phyloP scores from a whole-genome alignment of 352 stramenopile species.

The Globisporangium irregulare region DNA sequence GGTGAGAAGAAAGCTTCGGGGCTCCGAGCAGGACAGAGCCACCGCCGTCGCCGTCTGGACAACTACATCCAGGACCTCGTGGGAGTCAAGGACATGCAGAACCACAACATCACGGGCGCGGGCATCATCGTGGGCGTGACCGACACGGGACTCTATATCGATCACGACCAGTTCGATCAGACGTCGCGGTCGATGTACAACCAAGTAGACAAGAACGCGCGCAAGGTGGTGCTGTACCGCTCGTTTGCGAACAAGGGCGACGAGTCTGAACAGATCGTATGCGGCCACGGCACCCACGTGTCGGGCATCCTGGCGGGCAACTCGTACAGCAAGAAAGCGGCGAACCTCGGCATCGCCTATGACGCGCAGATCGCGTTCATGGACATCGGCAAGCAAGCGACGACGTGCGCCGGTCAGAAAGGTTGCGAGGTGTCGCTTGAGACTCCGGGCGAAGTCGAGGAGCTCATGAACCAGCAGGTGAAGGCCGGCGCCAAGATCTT shows the following conservation, averaged over 20 bases:
- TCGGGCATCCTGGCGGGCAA: slow-evolving; percentile 74
- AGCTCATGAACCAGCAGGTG: slow-evolving; percentile 64
- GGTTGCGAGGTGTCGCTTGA: slow-evolving; percentile 61
- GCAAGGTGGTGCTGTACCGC: slow-evolving; percentile 84
- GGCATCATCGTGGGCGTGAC: slow-evolving; percentile 70
- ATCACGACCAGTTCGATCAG: slow-evolving; percentile 81
- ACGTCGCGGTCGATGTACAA: slow-evolving; percentile 54
- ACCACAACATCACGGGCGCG: slow-evolving; percentile 64
- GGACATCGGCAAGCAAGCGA: slow-evolving; percentile 74
- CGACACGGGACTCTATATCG: slow-evolving; percentile 72
- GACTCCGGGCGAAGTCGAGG: slow-evolving; percentile 63
- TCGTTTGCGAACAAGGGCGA: slow-evolving; percentile 70
- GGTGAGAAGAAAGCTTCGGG: background rate
- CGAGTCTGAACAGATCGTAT: slow-evolving; percentile 55
- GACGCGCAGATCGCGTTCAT: slow-evolving; percentile 86
- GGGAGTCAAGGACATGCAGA: slow-evolving; percentile 45
- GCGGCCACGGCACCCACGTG: slow-evolving; percentile 88
- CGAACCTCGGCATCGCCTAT: slow-evolving; percentile 68
- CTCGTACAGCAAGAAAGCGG: slow-evolving; percentile 33
- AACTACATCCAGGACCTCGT: slow-evolving; percentile 55
- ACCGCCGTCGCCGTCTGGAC: slow-evolving; percentile 37
- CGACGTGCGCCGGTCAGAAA: slow-evolving; percentile 34
- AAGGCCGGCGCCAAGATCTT: slow-evolving; percentile 74
- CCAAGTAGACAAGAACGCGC: slow-evolving; percentile 41
- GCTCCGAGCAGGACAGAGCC: background rate